Percentiles rank a stretch among this genome's conserved stretches.
These are phyloP conservation scores for Thielaviopsis ethacetica DNA, from an alignment of 2,329 filamentous ascomycete genomes.

Conservation along the genomic window DNA sequence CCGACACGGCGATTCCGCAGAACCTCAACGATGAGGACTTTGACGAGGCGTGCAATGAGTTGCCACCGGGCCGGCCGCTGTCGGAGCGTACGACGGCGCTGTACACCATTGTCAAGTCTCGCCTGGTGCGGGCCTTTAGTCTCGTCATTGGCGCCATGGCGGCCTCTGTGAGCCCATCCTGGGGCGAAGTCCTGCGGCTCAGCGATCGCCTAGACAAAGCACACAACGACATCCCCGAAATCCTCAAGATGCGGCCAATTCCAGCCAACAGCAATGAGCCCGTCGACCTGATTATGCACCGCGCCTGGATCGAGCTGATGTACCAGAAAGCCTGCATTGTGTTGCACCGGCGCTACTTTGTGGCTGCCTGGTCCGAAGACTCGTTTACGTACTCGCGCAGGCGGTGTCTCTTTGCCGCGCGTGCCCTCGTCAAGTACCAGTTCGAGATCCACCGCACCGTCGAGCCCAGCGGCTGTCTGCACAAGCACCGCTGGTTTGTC, in stretches of 20 bases:
- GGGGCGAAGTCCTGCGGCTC: conserved; percentile 20
- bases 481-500: conserved; percentile 26
- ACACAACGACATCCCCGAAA: conserved; percentile 22
- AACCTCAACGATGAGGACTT: conserved; percentile 36
- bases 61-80: conserved; percentile 26
- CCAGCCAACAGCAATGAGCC: conserved; percentile 27
- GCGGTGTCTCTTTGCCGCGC: conserved; percentile 28
- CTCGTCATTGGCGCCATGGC: conserved; percentile 14
- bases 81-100: conserved; percentile 28
- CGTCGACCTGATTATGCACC: conserved; percentile 30
- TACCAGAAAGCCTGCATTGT: conserved; percentile 33
- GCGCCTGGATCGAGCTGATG: conserved; percentile 31
- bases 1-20: conserved; percentile 28
- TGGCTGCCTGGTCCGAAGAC: conserved; percentile 19
- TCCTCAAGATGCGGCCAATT: conserved; percentile 26
- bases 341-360: conserved; percentile 26
- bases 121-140: conserved; percentile 16
- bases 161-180: conserved; percentile 18
- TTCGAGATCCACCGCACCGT: conserved; percentile 25
- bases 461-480: conserved; percentile 23
- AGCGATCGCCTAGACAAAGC: conserved; percentile 25
- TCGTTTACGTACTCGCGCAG: conserved; percentile 24
- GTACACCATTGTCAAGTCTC: conserved; percentile 21
- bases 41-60: conserved; percentile 26
- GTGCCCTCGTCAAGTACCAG: conserved; percentile 26